phyloP scores from a whole-genome alignment of 768 basidiomycete species.

The Termitomyces sp. region DNA sequence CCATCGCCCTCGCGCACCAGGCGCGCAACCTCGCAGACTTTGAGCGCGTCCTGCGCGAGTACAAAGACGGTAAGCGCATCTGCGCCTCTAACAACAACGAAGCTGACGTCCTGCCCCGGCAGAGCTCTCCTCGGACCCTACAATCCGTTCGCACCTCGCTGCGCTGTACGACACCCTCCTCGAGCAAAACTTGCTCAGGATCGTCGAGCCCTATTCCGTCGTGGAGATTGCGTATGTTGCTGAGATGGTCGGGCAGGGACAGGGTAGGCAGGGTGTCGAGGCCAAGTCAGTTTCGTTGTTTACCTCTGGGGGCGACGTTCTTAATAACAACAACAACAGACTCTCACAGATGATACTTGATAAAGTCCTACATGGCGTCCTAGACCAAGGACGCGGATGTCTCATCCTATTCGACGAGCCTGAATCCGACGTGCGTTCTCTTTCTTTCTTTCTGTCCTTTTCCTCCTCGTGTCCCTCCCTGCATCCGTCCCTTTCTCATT shows the following conservation, averaged over 20 bases:
- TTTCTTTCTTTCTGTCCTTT: neutral
- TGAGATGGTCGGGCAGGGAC: conserved; percentile 81
- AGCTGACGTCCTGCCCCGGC: neutral
- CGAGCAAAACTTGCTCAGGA: conserved; percentile 91
- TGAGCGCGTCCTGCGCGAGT: conserved; percentile 80
- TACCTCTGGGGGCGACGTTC: too few relatives aligned
- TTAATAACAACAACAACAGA: conserved; percentile 43
- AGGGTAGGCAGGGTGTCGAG: conserved; percentile 85
- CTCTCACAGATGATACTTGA: conserved; percentile 98
- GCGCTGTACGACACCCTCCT: conserved; percentile 94
- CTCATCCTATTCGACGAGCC: conserved; percentile 86
- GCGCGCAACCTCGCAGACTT: conserved; percentile 87
- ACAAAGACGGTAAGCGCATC: conserved; percentile 60
- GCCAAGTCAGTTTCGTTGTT: conserved; percentile 86
- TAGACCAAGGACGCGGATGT: conserved; percentile 95
- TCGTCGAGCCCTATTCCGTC: conserved; percentile 92
- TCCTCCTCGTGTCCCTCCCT: too few relatives aligned
- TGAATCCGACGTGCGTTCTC: conserved; percentile 68
- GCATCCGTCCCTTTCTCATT: too few relatives aligned
- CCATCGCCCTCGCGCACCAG: conserved; percentile 90
- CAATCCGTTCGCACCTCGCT: conserved; percentile 91
- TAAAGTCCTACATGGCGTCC: conserved; percentile 87
- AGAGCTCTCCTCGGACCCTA: conserved; percentile 95
- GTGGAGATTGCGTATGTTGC: conserved; percentile 92
- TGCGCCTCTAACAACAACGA: fast-evolving